Base-by-base conservation (phyloP, 768 basidiomycete species). In the Naganishia randhawae region DNA sequence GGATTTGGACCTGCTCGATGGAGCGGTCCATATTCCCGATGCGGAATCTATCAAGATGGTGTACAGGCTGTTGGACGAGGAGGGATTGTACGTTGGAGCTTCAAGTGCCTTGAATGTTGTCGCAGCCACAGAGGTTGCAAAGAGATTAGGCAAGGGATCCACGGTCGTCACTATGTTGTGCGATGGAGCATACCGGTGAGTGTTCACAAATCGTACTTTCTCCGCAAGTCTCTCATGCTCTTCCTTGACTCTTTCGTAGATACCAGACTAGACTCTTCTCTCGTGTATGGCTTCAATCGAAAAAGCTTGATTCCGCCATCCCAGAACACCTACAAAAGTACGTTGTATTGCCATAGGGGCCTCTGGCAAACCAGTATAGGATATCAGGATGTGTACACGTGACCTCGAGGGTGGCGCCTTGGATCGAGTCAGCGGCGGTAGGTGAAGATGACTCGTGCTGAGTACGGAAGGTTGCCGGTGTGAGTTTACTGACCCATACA, bases 251-350 rank as follows among this genome's bases (percentile, higher is more conserved):
- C n/a, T 2, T 22, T n/a, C 45, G 31, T 73, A 83, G 82, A 70
- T 84, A 99, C 77, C 96, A 98, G 82, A 94, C 91, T 69, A 85
- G 96, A 13, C 82, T 99, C 39, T 99, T 99, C 82, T 96, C 93
- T 17, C 89, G 89, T 78, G 85, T 86, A 73, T 99, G 96, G 96
- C 81, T 99, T 53, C 83, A 87, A 76, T 82, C 84, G 39, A 98
- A 98, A 78, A 87, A 84, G 0, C 82, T 99, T 57, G 84, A 85
- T 48, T 82, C 84, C 37, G 87, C 88, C 27, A 91, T 99, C 75
- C 94, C 96, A 1, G 83, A 85, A 53, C 84, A 90, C 71, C 79
- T 98, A 70, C 88, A 86, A 80, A 95, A 95, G 78, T 98, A 99
- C 76, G 85, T 87, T 69, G 91, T 97, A 37, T 81, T 99, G 50